Evolutionary conservation across 2,329 filamentous ascomycete species (phyloP), one percentile per base, ranked within the genome.

Genomic region (Didymella segeticola): DNA sequence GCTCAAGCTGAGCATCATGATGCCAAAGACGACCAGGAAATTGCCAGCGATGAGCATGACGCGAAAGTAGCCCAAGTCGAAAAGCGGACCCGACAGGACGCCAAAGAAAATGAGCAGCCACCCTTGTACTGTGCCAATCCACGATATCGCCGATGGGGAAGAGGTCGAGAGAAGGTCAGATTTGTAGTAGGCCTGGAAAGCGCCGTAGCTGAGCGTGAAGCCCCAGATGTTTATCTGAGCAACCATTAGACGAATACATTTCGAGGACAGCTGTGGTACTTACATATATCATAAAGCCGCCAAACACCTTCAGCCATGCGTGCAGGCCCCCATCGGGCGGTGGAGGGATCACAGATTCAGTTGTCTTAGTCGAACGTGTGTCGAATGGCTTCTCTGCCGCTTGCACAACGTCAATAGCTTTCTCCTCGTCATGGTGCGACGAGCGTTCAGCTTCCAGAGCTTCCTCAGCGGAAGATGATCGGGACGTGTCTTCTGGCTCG

Each of bases 1-100:
- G 39, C 75, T 85, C 58, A 88, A 67, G 19, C 79, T 82, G 1
- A 83, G 76, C 83, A 87, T 86, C 83, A 88, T 86, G 10, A 88
- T 70, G 3, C 83, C 82, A 47, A 87, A 82, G 4, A 88, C 80
- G 36, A 86, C 79, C 2, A 75, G 77, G 68, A 56, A 83, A 2
- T 80, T 81, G 14, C 85, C 85, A 2, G 63, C 56, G 48, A 68
- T 53, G 39, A 72, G 57, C 25, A 85, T 62, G 2, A 85, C 66
- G 0, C 75, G 70, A 61, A 79, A 79, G 48, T 77, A 78, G 2
- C 78, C 78, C 9, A 74, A 58, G 43, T 80, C 78, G 53, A 89
- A 77, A 39, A 76, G 62, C 33, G 78, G 78, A 11, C 76, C 77
- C 1, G 78, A 77, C 10, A 75, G 59, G 7, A 79, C 76, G 47